A percentile compares a stretch with the other conserved stretches of the same genome.
These are phyloP conservation scores for Phaeotremella skinneri DNA, from an alignment of 768 basidiomycete genomes.

Conservation along the genomic window DNA sequence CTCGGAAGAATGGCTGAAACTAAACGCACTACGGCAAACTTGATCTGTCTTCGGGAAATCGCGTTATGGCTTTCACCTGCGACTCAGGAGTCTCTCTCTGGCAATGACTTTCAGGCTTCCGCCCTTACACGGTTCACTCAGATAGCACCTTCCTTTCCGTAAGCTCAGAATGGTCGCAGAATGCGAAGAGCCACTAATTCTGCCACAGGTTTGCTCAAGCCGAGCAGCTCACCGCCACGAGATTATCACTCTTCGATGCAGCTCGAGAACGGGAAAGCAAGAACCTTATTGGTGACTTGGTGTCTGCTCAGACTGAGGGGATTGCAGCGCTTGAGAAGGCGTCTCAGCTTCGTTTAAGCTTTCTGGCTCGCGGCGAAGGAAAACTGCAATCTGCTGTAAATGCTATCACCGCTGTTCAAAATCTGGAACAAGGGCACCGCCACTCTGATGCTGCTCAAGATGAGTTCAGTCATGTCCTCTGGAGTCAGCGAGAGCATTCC, in stretches of 20 bases:
- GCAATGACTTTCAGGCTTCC: constrained; percentile 5
- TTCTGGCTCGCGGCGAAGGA: constrained; percentile 66
- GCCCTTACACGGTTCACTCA: neutral
- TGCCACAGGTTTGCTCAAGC: constrained; percentile 66
- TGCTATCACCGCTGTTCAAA: constrained; percentile 72
- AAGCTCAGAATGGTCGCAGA: constrained; percentile 5
- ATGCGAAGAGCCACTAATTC: constrained; percentile 3
- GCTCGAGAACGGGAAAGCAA: constrained; percentile 60
- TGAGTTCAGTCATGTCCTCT: constrained; percentile 87
- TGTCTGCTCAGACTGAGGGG: constrained; percentile 58
- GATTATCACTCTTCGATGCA: constrained; percentile 75
- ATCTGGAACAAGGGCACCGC: constrained; percentile 55
- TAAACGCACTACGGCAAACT: constrained; percentile 63
- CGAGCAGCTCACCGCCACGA: constrained; percentile 76
- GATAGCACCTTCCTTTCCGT: constrained; percentile 14
- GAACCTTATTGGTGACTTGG: constrained; percentile 67
- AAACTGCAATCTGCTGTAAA: constrained; percentile 82
- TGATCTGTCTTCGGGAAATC: constrained; percentile 80
- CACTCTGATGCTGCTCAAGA: constrained; percentile 62
- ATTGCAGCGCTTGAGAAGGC: constrained; percentile 65
- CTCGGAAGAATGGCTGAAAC: constrained; percentile 79
- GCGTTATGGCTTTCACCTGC: constrained; percentile 58
- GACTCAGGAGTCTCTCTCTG: constrained; percentile 16
- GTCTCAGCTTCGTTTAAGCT: constrained; percentile 69
- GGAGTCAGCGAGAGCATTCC: constrained; percentile 80